Conservation (phyloP, 371 early-diverging fungal species). For the Mucor mucedo region DNA sequence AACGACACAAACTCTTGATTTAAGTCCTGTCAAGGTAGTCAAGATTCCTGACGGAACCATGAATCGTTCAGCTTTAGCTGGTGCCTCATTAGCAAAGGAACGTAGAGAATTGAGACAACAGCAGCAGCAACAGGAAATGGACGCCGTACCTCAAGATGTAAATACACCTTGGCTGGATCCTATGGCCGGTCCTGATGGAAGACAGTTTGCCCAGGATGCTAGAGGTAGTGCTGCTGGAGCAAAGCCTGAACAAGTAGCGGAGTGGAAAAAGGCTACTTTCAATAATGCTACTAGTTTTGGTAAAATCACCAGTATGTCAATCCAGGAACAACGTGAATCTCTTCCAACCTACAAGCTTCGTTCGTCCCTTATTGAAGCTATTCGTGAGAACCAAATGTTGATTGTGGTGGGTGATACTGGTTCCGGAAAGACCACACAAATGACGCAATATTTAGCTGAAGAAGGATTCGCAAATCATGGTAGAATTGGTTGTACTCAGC, state of each 20-base stretch:
- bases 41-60: conserved; percentile 96
- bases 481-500: conserved; percentile 98
- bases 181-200: conserved; percentile 87
- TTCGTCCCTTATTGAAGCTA: conserved; percentile 79
- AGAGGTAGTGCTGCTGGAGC: conserved; percentile 64
- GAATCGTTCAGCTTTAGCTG: conserved; percentile 94
- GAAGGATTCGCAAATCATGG: conserved; percentile 86
- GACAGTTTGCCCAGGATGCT: conserved; percentile 90
- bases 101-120: conserved; percentile 88
- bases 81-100: conserved; percentile 93
- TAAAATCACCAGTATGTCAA: conserved; percentile 83
- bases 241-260: conserved; percentile 78
- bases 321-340: conserved; percentile 91
- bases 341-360: conserved; percentile 90
- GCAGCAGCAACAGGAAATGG: conserved; percentile 86
- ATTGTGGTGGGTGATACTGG: conserved; percentile 98
- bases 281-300: conserved; percentile 92
- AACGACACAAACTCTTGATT: conserved; percentile 79
- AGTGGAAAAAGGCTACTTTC: conserved; percentile 92
- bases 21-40: conserved; percentile 95
- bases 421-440: conserved; percentile 99
- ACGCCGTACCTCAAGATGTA: conserved; percentile 89
- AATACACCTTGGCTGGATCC: conserved; percentile 94
- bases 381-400: conserved; percentile 88
- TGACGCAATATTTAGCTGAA: conserved; percentile 98